These are phyloP conservation scores for Lagenidium giganteum DNA, from an alignment of 352 stramenopile species.

Conservation along the genomic window DNA sequence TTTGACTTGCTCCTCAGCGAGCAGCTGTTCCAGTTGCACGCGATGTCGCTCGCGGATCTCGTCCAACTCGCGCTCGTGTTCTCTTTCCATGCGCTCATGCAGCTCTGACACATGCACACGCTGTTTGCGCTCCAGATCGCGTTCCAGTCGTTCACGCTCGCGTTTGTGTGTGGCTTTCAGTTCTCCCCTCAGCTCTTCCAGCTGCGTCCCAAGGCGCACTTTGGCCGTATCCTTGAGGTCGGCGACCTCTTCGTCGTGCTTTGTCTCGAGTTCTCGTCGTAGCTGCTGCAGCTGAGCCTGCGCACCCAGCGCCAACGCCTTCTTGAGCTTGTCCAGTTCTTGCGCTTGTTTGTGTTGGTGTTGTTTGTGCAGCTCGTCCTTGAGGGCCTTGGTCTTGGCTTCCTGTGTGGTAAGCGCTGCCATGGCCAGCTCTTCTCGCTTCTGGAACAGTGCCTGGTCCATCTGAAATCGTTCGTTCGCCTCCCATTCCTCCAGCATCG, in stretches of 20 bases:
- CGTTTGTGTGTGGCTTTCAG: constrained; percentile 28
- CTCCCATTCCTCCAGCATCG: constrained; percentile 30
- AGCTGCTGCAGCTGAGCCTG: constrained; percentile 63
- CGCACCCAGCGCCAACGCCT: constrained; percentile 46
- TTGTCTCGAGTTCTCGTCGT: constrained; percentile 27
- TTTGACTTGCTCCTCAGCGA: constrained; percentile 17
- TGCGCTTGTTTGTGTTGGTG: constrained; percentile 30
- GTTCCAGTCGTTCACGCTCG: constrained; percentile 29
- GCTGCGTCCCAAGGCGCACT: too few relatives aligned
- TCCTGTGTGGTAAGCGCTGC: constrained; percentile 39
- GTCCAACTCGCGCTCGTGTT: constrained; percentile 21
- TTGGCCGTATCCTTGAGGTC: constrained; percentile 27
- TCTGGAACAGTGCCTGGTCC: constrained; percentile 35
- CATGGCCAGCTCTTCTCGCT: constrained; percentile 29
- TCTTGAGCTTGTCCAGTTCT: constrained; percentile 55
- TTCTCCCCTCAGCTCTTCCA: constrained; percentile 33
- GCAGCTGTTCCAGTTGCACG: too few relatives aligned
- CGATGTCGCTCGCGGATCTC: constrained; percentile 15
- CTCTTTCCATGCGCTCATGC: constrained; percentile 35
- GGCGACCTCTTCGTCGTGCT: constrained; percentile 33
- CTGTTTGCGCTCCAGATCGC: constrained; percentile 36
- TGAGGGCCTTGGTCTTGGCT: constrained; percentile 31
- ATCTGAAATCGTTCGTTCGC: constrained; percentile 33
- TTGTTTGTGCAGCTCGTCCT: constrained; percentile 29
- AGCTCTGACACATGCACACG: constrained; percentile 43